Evolutionary conservation across 2,329 filamentous ascomycete species (phyloP), one percentile per base, ranked within the genome.

Genomic region (Phialophora tarda): DNA sequence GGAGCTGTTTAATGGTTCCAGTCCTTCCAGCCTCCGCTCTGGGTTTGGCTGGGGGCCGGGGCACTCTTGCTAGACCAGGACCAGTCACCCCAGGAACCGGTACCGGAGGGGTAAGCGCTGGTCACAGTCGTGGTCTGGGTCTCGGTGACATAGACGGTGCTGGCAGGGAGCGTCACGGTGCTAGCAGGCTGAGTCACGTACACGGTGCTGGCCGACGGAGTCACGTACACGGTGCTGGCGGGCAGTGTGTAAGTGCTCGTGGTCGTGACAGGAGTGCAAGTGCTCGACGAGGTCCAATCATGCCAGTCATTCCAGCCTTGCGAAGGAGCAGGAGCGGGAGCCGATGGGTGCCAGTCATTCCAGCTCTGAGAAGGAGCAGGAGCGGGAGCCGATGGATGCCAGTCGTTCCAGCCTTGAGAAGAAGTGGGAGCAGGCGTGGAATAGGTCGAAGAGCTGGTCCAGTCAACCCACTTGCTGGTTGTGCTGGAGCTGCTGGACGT

Each of bases 291-390:
- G 26, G 44, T 32, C 62, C 62, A 64, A n/a, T 59, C 62, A 41
- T 50, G 47, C 62, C 62, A 64, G 21, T 64, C 62, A 23, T n/a
- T 32, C 62, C 62, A 64, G 21, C 41, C 48, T 21, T 54, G 41
- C 44, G 48, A 56, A 21, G 21, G 32, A 30, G 47, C 28, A 44
- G 59, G 32, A 38, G 59, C 48, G 7, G 47, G 26, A n/a, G 61
- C 30, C 26, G 53, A 34, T 10, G 62, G 48, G 14, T 32, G 50
- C 60, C 60, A 63, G 26, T 63, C 60, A 14, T 17, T 23, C 56
- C 56, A 59, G 38, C 38, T 8, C 32, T 28, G 21, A 5, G 56
- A 59, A 38, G 38, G n/a, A 34, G 57, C 12, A 4, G 54, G 54
- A 44, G 54, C 54, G 7, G 56, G 34, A 28, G 56, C 34, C 24